These are phyloP conservation scores for Quillaja saponaria DNA, from an alignment of 306 rosid genomes.

Conservation along the genomic window DNA sequence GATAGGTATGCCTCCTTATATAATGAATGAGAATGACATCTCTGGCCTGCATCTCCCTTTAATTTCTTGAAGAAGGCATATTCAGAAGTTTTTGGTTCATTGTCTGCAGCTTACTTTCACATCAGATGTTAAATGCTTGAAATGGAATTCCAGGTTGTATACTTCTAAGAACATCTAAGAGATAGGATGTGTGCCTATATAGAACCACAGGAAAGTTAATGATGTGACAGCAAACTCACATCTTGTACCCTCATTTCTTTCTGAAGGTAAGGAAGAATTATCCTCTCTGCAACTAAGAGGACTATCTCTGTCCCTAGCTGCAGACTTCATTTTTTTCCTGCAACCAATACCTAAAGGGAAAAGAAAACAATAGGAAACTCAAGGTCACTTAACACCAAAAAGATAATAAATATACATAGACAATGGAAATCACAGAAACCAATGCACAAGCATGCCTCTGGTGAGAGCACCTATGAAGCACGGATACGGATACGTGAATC, in stretches of 20 bases:
- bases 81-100: slow-evolving; percentile 74
- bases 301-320: slow-evolving; percentile 27
- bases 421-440: neutral
- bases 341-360: slow-evolving; percentile 28
- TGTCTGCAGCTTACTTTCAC: slow-evolving; percentile 34
- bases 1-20: slow-evolving; percentile 30
- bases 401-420: neutral
- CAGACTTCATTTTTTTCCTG: slow-evolving; percentile 32
- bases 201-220: slow-evolving; percentile 6
- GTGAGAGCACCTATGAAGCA: neutral
- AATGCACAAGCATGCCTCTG: neutral
- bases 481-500: too few species aligned
- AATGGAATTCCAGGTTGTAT: slow-evolving; percentile 10
- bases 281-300: slow-evolving; percentile 19
- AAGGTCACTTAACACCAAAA: neutral
- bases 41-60: slow-evolving; percentile 54
- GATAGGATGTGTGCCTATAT: neutral
- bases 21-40: slow-evolving; percentile 25
- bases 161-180: slow-evolving; percentile 3
- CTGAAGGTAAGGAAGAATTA: slow-evolving; percentile 20
- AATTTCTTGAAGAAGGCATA: slow-evolving; percentile 76
- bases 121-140: slow-evolving; percentile 24
- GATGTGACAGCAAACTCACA: slow-evolving; percentile 20
- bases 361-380: neutral
- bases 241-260: slow-evolving; percentile 22